Evolutionary conservation across 129 eudicot genomes (phyloP).

Genomic region (Tanacetum coccineum): DNA sequence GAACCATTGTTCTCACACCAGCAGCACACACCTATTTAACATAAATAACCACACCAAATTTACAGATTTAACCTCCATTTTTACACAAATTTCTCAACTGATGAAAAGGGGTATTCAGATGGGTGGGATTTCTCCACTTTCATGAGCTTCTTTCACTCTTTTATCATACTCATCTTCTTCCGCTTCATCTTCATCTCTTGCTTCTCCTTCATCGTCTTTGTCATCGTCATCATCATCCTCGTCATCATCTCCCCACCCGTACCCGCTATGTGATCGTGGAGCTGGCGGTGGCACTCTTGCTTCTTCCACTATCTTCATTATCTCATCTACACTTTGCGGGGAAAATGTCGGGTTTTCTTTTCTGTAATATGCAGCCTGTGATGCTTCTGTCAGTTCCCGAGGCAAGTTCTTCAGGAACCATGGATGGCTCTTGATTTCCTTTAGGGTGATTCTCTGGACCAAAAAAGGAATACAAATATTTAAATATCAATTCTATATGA

Average conservation of each 20-base stretch:
- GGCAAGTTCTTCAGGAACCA: slow-evolving; percentile 89
- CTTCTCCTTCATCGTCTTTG: slow-evolving; percentile 43
- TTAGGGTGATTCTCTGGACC: slow-evolving; percentile 56
- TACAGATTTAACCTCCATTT: slow-evolving; percentile 36
- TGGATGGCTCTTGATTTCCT: slow-evolving; percentile 74
- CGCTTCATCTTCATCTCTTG: slow-evolving; percentile 48
- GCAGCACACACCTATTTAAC: slow-evolving; percentile 29
- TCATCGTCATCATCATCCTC: slow-evolving; percentile 43
- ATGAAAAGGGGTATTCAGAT: slow-evolving; percentile 1
- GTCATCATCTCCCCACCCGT: slow-evolving; percentile 64
- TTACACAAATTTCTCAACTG: slow-evolving; percentile 27
- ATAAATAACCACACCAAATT: slow-evolving; percentile 34
- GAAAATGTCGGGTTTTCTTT: slow-evolving; percentile 59
- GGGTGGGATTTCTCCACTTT: slow-evolving; percentile 61
- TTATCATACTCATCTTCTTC: slow-evolving; percentile 81
- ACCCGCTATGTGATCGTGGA: slow-evolving; percentile 56
- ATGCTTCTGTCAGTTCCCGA: slow-evolving; percentile 60
- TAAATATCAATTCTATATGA: background rate
- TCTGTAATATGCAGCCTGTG: slow-evolving; percentile 52
- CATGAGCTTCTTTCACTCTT: slow-evolving; percentile 74
- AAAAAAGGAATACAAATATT: background rate
- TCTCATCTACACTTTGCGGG: slow-evolving; percentile 69
- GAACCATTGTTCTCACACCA: slow-evolving; percentile 33
- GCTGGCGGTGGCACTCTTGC: slow-evolving; percentile 64
- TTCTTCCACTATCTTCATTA: slow-evolving; percentile 81